Evolutionary conservation across 768 basidiomycete genomes (phyloP), one percentile per base, ranked within the genome.

Genomic region (Pulveroboletus ravenelii): DNA sequence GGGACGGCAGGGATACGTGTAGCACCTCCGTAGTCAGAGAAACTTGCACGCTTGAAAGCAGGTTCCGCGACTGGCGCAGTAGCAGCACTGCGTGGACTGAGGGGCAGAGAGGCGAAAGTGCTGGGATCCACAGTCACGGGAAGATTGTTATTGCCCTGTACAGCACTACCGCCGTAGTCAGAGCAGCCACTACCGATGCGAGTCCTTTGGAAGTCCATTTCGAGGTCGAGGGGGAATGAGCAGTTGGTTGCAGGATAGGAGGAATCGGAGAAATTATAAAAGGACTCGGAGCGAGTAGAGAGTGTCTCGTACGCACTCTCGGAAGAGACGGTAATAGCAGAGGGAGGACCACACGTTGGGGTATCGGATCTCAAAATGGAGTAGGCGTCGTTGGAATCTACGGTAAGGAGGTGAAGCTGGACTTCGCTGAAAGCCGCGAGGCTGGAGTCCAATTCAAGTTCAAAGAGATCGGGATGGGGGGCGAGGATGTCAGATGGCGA

Each of bases 381-480:
- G 73, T 83, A 87, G 50, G 81, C 74, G 70, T 81, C 79, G 71
- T 78, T 79, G 56, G 76, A 77, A 66, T 81, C 80, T 54, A 86
- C 79, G 60, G 79, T 78, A 57, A 82, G 73, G 54, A 82, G 75
- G 64, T 83, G 79, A 49, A 81, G 74, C 62, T 81, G 76, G 65
- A 74, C 70, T 55, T 82, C 77, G 72, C 85, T 80, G 65, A 84
- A 79, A 39, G 78, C 81, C 60, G 80, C 80, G 61, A 88, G 79
- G 71, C 74, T 78, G 31, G 74, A 74, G 70, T 89, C 89, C 62
- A 92, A 78, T 70, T 92, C 89, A 45, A 79, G 78, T 66, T 91
- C 89, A 72, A 92, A 91, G 56, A 82, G 76, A 75, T 90, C 88
- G 54, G 87, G 85, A 63, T 85, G 80, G 39, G 88, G 87, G 47